Percentiles rank a stretch among this genome's conserved stretches.
phyloP scores from a whole-genome alignment of 768 basidiomycete species.

The Kwoniella sp. region DNA sequence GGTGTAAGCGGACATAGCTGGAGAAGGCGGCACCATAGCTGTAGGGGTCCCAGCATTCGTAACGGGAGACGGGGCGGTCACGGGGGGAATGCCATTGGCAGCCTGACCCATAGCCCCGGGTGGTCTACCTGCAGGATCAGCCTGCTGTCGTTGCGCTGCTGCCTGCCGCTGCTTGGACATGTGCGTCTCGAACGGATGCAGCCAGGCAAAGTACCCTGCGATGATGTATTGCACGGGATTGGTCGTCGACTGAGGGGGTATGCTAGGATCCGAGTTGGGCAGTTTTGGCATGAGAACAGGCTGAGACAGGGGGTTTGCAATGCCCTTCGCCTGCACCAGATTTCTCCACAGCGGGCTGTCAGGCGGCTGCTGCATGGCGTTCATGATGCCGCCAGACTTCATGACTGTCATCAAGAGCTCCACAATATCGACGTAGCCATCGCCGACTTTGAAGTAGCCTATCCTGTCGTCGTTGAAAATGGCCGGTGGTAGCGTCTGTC shows the following conservation, averaged over 20 bases:
- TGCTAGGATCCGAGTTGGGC: conserved; percentile 5
- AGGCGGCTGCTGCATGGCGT: conserved; percentile 9
- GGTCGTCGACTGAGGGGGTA: conserved; percentile 12
- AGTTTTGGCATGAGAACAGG: conserved; percentile 21
- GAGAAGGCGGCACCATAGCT: conserved; percentile 9
- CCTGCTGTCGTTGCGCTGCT: conserved; percentile 6
- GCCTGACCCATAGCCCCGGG: conserved; percentile 4
- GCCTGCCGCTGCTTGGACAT: conserved; percentile 19
- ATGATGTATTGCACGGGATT: conserved; percentile 30
- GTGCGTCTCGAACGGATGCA: conserved; percentile 35
- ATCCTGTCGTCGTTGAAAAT: conserved; percentile 33
- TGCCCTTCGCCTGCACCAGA: conserved; percentile 14
- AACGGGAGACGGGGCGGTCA: conserved; percentile 1
- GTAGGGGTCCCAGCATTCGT: neutral
- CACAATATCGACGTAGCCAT: conserved; percentile 30
- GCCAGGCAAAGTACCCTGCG: conserved; percentile 26
- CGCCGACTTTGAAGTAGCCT: conserved; percentile 27
- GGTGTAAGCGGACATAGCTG: conserved; percentile 3
- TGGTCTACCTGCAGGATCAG: conserved; percentile 13
- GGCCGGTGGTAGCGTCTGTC: conserved; percentile 19
- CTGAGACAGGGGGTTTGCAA: conserved; percentile 30
- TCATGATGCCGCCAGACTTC: conserved; percentile 21
- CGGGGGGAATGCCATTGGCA: neutral
- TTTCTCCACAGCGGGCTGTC: conserved; percentile 10
- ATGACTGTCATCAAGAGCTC: conserved; percentile 35